phyloP scores from a whole-genome alignment of 768 basidiomycete genomes.

The Mycena galericulata region DNA sequence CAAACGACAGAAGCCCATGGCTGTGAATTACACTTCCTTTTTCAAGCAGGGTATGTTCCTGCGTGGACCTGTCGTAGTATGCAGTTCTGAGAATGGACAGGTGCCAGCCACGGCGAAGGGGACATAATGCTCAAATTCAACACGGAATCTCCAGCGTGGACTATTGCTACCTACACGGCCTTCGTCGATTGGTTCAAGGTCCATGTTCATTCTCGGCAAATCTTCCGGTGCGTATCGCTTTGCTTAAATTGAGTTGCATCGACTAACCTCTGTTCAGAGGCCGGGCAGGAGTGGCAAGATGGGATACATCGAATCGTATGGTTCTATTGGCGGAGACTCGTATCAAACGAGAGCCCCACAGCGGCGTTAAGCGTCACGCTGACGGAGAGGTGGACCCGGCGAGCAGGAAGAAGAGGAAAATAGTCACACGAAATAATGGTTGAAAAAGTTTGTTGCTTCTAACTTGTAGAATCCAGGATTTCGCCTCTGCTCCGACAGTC shows the following conservation, averaged over 20 bases:
- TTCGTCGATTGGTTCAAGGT: constrained; percentile 18
- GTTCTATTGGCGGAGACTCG: background rate
- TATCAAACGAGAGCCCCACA: background rate
- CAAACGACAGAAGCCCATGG: constrained; percentile 9
- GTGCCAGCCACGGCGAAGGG: constrained; percentile 30
- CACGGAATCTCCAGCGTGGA: constrained; percentile 22
- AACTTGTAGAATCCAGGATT: too few relatives aligned
- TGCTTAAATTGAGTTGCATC: background rate
- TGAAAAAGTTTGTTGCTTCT: too few relatives aligned
- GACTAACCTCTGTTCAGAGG: background rate
- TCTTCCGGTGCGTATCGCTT: constrained; percentile 6
- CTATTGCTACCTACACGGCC: constrained; percentile 18
- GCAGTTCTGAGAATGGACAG: constrained; percentile 19
- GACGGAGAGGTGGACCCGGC: too few relatives aligned
- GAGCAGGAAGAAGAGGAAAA: too few relatives aligned
- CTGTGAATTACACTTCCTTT: background rate
- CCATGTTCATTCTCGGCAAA: background rate
- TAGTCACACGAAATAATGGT: too few relatives aligned
- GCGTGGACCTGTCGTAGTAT: background rate
- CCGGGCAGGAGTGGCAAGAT: background rate
- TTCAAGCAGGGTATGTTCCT: constrained; percentile 24
- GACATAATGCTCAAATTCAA: constrained; percentile 38
- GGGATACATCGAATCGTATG: constrained; percentile 14
- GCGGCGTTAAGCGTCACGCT: too few relatives aligned
- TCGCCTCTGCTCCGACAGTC: too few relatives aligned